Base-by-base conservation (phyloP, 2,329 filamentous ascomycete genomes). In the Cytospora schulzeri region DNA sequence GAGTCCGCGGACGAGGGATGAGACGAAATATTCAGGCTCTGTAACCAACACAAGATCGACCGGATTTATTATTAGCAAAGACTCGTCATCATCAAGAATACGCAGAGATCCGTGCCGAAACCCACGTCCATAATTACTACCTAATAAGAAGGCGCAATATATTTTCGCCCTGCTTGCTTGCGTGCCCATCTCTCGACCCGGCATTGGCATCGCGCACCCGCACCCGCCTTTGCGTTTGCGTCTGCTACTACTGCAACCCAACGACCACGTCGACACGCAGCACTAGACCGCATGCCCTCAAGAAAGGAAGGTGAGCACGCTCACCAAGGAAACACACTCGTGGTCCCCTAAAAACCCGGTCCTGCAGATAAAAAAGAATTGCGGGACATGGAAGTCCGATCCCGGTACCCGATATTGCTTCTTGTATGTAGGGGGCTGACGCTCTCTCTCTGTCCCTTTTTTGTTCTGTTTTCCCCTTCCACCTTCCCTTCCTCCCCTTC, bases 251-350 rank as follows among this genome's bases (percentile, higher is more conserved):
- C 33, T 35, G 14, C 33, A 35, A 12, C 17, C 35, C 55, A 28
- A 26, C 56, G 38, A 45, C 38, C 56, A 58, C 56, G 56, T 58
- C 56, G 35, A 58, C 38, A 48, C 56, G 56, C 56, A 58, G 56
- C 55, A 19, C 28, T 45, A 48, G 38, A 14, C 38, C 31, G 38
- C 38, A 58, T n/a, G 8, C 31, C n/a, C 19, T 11, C 6, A 24
- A 3, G n/a, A 48, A 48, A 48, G 45, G 45, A 48, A 48, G 45
- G 45, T 48, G 45, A 22, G 11, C n/a, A 48, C 45, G 45, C 22
- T 24, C 45, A 48, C 3, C n/a, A 48, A 24, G n/a, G 45, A 24
- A 48, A 5, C 6, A 45, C 7, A 45, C 8, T 45, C 19, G 41
- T 11, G 19, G 19, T 45, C 41, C 19, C n/a, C n/a, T n/a, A n/a